phyloP scores from a whole-genome alignment of 805 yeast genomes.

The Kurtzmaniella cleridarum region DNA sequence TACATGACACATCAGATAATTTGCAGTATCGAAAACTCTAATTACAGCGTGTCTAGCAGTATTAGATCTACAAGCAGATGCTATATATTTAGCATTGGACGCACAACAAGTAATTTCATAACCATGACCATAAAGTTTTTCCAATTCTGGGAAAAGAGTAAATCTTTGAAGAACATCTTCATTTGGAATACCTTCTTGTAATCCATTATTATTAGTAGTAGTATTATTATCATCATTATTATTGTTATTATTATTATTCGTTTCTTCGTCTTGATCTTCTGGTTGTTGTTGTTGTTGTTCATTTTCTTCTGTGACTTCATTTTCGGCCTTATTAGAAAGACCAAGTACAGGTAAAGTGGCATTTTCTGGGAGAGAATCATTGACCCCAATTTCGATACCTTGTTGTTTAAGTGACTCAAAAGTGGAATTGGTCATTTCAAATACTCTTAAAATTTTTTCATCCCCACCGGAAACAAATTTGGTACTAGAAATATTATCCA shows the following conservation, averaged over 20 bases:
- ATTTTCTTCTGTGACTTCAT: constrained; percentile 35
- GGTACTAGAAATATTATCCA: constrained; percentile 53
- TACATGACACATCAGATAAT: constrained; percentile 44
- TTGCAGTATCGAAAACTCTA: constrained; percentile 61
- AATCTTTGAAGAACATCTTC: constrained; percentile 91
- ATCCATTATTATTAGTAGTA: too few species aligned
- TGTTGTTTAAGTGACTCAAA: constrained; percentile 54
- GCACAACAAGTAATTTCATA: constrained; percentile 84
- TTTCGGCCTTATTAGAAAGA: constrained; percentile 81
- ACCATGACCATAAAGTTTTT: constrained; percentile 95
- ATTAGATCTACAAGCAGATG: constrained; percentile 91
- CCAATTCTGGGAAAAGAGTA: constrained; percentile 92
- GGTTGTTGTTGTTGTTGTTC: constrained; percentile 19
- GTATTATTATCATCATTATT: too few species aligned
- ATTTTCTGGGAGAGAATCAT: constrained; percentile 56
- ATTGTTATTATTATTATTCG: constrained; percentile 23
- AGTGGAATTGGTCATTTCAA: constrained; percentile 81
- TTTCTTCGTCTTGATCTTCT: constrained; percentile 19
- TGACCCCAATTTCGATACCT: constrained; percentile 30
- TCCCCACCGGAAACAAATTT: constrained; percentile 91
- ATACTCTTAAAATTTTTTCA: constrained; percentile 85
- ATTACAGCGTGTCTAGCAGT: constrained; percentile 79
- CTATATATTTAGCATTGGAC: constrained; percentile 63
- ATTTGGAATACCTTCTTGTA: constrained; percentile 50
- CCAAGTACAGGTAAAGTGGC: constrained; percentile 94